These are phyloP conservation scores for Cyclotella kingstonii DNA, from an alignment of 108 stramenopile species.

Conservation along the genomic window DNA sequence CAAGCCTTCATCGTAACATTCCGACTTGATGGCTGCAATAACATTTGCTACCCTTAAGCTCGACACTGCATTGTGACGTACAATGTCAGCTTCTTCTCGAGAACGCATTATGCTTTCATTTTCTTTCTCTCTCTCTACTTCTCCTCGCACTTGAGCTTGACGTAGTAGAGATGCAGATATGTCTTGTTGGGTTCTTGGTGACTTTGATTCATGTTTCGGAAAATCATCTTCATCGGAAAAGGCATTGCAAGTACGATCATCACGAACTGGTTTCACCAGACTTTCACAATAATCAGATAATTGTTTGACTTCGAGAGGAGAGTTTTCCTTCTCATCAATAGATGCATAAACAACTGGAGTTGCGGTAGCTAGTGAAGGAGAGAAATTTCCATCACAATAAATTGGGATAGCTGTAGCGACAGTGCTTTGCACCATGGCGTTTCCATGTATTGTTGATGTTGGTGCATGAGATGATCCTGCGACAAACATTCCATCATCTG, in stretches of 20 bases:
- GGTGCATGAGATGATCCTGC: too few species aligned
- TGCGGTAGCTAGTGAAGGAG: conserved; percentile 1
- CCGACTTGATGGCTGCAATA: conserved; percentile 2
- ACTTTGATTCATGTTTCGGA: too few species aligned
- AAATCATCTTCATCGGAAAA: too few species aligned
- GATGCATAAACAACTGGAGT: not conserved
- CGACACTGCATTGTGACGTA: conserved; percentile 3
- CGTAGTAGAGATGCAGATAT: conserved; percentile 5
- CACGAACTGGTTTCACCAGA: too few species aligned
- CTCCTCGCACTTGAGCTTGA: conserved; percentile 22
- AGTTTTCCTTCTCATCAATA: too few species aligned
- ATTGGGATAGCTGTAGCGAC: conserved; percentile 22
- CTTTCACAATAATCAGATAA: too few species aligned
- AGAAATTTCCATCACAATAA: not conserved
- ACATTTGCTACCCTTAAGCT: conserved; percentile 13
- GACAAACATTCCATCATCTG: too few species aligned
- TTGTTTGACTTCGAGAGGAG: too few species aligned
- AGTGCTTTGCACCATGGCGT: not conserved
- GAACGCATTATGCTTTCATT: conserved; percentile 12
- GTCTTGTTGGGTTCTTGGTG: conserved; percentile 3
- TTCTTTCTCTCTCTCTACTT: conserved; percentile 31
- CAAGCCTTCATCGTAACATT: conserved; percentile 24
- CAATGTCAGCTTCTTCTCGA: not conserved
- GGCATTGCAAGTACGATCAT: too few species aligned
- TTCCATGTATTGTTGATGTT: too few species aligned